phyloP scores from a whole-genome alignment of 768 basidiomycete genomes.

The Boletus pseudopeckii region DNA sequence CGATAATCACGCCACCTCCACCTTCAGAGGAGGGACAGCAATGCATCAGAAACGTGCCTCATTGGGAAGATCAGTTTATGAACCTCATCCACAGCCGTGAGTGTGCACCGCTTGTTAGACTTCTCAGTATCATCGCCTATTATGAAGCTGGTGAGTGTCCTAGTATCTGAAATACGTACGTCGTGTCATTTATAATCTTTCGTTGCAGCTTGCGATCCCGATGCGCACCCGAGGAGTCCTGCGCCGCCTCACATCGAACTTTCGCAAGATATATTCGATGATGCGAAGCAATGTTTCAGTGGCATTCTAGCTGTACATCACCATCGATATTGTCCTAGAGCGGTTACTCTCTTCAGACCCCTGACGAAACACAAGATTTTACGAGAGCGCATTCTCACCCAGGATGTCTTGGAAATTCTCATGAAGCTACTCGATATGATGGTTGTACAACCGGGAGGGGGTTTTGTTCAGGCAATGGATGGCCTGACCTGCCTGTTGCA shows the following conservation, averaged over 20 bases:
- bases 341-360: slow-evolving; percentile 19
- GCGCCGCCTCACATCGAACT: neutral
- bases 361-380: slow-evolving; percentile 16
- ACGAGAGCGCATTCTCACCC: slow-evolving; percentile 13
- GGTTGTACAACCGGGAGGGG: neutral
- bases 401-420: slow-evolving; percentile 9
- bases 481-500: slow-evolving; percentile 15
- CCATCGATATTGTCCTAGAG: slow-evolving; percentile 19
- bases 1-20: no score
- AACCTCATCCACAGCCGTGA: slow-evolving; percentile 7
- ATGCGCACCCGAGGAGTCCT: neutral
- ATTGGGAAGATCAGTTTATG: slow-evolving; percentile 12
- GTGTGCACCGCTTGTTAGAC: slow-evolving; percentile 16
- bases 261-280: slow-evolving; percentile 1
- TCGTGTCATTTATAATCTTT: neutral
- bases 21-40: slow-evolving; percentile 19
- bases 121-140: slow-evolving; percentile 22
- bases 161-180: no score
- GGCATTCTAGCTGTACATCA: slow-evolving; percentile 8
- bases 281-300: slow-evolving; percentile 14
- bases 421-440: slow-evolving; percentile 14
- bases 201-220: slow-evolving; percentile 7
- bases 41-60: slow-evolving; percentile 14
- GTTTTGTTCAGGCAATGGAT: slow-evolving; percentile 23
- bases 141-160: slow-evolving; percentile 18